These are phyloP conservation scores for Pseudoneurospora amorphoporcata DNA, from an alignment of 495 filamentous ascomycete species.

Conservation along the genomic window DNA sequence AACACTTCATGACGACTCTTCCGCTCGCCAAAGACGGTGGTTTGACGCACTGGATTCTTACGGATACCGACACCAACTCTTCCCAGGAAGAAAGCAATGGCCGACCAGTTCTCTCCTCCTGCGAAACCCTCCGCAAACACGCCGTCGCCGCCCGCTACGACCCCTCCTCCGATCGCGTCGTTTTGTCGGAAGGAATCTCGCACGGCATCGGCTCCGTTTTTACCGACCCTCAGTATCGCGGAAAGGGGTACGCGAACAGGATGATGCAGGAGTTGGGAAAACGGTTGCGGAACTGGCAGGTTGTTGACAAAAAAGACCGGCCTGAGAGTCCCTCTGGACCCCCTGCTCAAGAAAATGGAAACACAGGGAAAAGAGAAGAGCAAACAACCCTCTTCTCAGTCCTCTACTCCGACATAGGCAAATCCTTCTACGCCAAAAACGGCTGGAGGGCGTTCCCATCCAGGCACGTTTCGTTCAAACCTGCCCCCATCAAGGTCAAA, in stretches of 20 bases:
- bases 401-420: constrained; percentile 91
- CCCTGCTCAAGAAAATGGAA: not conserved
- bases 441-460: constrained; percentile 73
- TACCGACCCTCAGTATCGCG: constrained; percentile 58
- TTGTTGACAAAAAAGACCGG: not conserved
- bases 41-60: constrained; percentile 78
- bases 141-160: constrained; percentile 33
- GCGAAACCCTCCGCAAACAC: constrained; percentile 73
- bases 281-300: constrained; percentile 25
- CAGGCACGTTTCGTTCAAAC: constrained; percentile 55
- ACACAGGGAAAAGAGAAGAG: constrained; percentile 19
- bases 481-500: not conserved
- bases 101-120: constrained; percentile 64
- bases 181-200: constrained; percentile 53
- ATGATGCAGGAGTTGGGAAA: constrained; percentile 41
- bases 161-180: constrained; percentile 13
- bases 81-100: not conserved
- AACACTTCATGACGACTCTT: constrained; percentile 58
- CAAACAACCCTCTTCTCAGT: constrained; percentile 48
- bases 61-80: constrained; percentile 48
- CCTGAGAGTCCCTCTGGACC: not conserved
- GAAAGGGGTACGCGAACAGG: constrained; percentile 67
- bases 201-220: constrained; percentile 86
- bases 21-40: constrained; percentile 60
- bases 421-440: constrained; percentile 72